Conservation (phyloP, 768 basidiomycete species). For the Arthromyces matolae region DNA sequence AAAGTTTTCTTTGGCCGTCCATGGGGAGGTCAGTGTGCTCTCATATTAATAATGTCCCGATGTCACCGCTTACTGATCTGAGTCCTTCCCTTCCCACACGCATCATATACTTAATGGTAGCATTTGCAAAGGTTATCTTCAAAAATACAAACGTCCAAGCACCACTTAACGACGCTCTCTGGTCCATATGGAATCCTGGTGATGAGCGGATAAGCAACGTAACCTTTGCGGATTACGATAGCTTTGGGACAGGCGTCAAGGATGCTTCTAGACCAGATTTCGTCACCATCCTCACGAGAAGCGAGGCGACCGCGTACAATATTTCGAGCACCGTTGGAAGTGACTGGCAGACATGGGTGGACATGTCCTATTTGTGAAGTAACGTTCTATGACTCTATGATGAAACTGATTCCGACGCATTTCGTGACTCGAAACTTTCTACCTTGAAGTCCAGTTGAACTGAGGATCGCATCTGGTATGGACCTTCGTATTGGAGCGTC, state of each 20-base stretch:
- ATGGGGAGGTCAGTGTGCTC: too few species aligned
- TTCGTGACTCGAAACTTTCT: not conserved
- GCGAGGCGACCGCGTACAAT: constrained; percentile 34
- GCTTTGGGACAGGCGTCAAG: constrained; percentile 36
- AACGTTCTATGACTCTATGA: not conserved
- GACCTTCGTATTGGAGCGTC: too few species aligned
- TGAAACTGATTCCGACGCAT: not conserved
- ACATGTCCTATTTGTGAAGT: constrained; percentile 30
- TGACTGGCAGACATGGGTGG: constrained; percentile 45
- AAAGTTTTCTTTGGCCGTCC: too few species aligned
- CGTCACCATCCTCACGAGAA: constrained; percentile 32
- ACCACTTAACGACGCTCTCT: constrained; percentile 38
- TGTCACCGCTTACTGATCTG: too few species aligned
- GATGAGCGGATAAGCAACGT: constrained; percentile 38
- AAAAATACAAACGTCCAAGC: constrained; percentile 41
- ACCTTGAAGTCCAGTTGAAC: too few species aligned
- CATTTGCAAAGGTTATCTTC: constrained; percentile 48
- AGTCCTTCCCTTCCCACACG: not conserved
- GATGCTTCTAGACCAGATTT: constrained; percentile 37
- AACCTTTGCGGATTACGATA: constrained; percentile 45
- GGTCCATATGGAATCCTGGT: constrained; percentile 42
- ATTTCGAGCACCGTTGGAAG: constrained; percentile 45
- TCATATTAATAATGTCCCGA: too few species aligned
- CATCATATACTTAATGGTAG: constrained; percentile 18
- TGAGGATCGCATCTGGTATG: too few species aligned